Conservation (phyloP, 306 rosid species). For the cucumber (Cucumis sativus) region Cucumber_9930_V3 NC_026660.2:27352001-27352500, state of each 20-base stretch:
- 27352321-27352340: too few relatives aligned
- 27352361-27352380: background rate
- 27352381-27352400: background rate
- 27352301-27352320: too few relatives aligned
- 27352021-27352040: slow-evolving; percentile 74
- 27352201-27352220: background rate
- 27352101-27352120: slow-evolving; percentile 82
- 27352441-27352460: background rate
- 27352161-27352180: background rate
- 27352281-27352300: background rate
- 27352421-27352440: background rate
- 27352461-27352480: too few relatives aligned
- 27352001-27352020: slow-evolving; percentile 83
- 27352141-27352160: background rate
- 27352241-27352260: background rate
- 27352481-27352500: background rate
- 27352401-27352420: background rate
- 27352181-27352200: background rate
- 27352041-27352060: slow-evolving; percentile 90
- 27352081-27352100: slow-evolving; percentile 70
- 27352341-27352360: background rate
- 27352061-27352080: slow-evolving; percentile 75
- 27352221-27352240: background rate
- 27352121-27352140: background rate
- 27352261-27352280: background rate